Evolutionary conservation across 495 filamentous ascomycete genomes (phyloP), one percentile per base, ranked within the genome.

Genomic region (Neurospora sp.): DNA sequence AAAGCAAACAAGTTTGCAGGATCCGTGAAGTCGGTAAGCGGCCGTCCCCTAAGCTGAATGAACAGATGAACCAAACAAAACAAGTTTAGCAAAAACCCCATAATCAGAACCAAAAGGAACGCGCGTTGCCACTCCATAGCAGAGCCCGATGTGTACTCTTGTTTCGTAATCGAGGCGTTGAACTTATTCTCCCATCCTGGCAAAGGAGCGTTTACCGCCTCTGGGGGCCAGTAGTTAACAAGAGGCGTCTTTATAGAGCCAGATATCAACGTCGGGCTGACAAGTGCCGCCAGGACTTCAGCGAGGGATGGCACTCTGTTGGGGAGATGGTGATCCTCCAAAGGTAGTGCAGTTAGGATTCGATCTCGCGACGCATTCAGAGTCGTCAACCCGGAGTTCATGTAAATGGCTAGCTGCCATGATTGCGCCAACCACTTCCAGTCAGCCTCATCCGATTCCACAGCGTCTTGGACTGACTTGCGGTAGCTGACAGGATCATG

Each of bases 1-100:
- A 94, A 79, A 1, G 89, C 80, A 77, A 94, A 94, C 0, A 93
- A 79, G 73, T 93, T 93, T 69, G 87, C 86, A 2, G 91, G 91
- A 73, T 94, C 91, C 16, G 90, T 92, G 80, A 90, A 93, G 78
- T 94, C 92, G 12, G 89, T 73, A 20, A 75, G 53, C 4, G 69
- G 65, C 27, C 72, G 47, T 2, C 74, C 69, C n/a, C 37, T 22
- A 2, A 70, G 45, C 9, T 70, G 39, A n/a, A 47, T 16, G 42
- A 37, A 65, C 92, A 75, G 68, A 14, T 72, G 69, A 10, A 45
- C 45, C 44, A 75, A 68, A 38, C 73, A 75, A 20, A 73, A n/a
- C 39, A 70, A 10, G 47, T 75, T 77, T 1, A 75, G 42, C 6
- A 72, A 4, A 20, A 75, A 75, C 16, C 73, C 71, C 16, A 72